phyloP scores from a whole-genome alignment of 192 early-diverging fungal species.

The Coemansia sp. region DNA sequence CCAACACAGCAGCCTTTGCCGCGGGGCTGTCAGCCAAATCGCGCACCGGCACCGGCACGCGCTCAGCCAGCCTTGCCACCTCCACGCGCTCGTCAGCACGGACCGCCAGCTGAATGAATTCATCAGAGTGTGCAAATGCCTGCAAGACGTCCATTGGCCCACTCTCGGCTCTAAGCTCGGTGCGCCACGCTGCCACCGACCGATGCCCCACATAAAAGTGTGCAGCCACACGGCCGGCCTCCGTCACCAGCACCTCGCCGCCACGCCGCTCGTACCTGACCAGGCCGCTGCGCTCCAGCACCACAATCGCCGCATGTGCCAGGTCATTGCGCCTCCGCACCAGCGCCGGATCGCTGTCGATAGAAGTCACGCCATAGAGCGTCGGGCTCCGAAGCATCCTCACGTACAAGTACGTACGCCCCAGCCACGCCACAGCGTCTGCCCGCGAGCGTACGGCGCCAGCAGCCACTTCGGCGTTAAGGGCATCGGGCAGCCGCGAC shows the following conservation, averaged over 20 bases:
- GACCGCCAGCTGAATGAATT: constrained; percentile 94
- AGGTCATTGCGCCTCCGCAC: constrained; percentile 87
- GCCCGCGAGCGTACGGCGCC: constrained; percentile 90
- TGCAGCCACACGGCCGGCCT: constrained; percentile 94
- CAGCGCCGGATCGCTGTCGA: constrained; percentile 78
- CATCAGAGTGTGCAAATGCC: constrained; percentile 85
- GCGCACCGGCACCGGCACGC: constrained; percentile 96
- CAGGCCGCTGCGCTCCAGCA: constrained; percentile 89
- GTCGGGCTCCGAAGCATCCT: constrained; percentile 92
- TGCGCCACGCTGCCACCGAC: constrained; percentile 94
- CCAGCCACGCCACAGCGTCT: constrained; percentile 95
- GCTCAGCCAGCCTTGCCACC: constrained; percentile 82
- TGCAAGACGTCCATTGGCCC: constrained; percentile 88
- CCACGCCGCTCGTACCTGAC: constrained; percentile 95
- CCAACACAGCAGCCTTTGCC: constrained; percentile 91
- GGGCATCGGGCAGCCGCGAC: constrained; percentile 79
- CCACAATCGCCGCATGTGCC: constrained; percentile 81
- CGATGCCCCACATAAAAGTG: constrained; percentile 94
- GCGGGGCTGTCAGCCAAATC: constrained; percentile 85
- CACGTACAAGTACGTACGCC: constrained; percentile 94
- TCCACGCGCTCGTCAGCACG: constrained; percentile 95
- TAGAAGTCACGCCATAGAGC: constrained; percentile 72
- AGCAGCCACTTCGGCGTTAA: constrained; percentile 96
- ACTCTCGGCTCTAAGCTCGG: constrained; percentile 90
- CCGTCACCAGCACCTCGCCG: constrained; percentile 86